Percentiles rank a stretch among this genome's conserved stretches.
phyloP scores from a whole-genome alignment of 768 basidiomycete genomes.

The Leccinum subtestaceum region DNA sequence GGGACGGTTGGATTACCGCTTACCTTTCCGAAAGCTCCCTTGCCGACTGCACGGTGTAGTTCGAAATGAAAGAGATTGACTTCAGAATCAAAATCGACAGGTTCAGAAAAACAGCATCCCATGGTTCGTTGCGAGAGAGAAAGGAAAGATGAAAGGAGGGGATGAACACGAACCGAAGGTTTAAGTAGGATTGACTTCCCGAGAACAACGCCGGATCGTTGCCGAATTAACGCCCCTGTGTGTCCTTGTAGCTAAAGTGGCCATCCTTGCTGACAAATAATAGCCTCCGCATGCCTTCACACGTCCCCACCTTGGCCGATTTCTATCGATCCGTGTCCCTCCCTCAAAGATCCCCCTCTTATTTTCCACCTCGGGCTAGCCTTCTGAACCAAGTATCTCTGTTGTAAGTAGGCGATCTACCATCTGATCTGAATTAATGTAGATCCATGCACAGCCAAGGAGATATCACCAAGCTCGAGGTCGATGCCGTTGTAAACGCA shows the following conservation, averaged over 20 bases:
- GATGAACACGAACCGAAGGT: slow-evolving; percentile 16
- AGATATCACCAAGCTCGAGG: slow-evolving; percentile 69
- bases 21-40: slow-evolving; percentile 98
- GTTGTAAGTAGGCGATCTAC: slow-evolving; percentile 44
- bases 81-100: slow-evolving; percentile 82
- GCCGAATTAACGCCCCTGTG: slow-evolving; percentile 3
- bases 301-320: slow-evolving; percentile 55
- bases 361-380: slow-evolving; percentile 35
- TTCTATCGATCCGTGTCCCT: slow-evolving; percentile 48
- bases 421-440: neutral
- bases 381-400: slow-evolving; percentile 62
- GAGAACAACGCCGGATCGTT: slow-evolving; percentile 35
- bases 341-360: slow-evolving; percentile 15
- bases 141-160: slow-evolving; percentile 29
- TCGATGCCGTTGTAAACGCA: slow-evolving; percentile 81
- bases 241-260: slow-evolving; percentile 26
- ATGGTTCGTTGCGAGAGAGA: slow-evolving; percentile 45
- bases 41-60: slow-evolving; percentile 91
- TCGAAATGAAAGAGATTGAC: slow-evolving; percentile 95
- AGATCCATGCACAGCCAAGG: slow-evolving; percentile 53
- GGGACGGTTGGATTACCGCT: neutral
- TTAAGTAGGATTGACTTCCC: slow-evolving; percentile 25
- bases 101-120: slow-evolving; percentile 64
- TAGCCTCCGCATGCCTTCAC: slow-evolving; percentile 3
- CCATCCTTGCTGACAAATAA: neutral